Percentiles rank a stretch among this genome's conserved stretches.
phyloP scores from a whole-genome alignment of 2,329 filamentous ascomycete genomes.

The Thermoascus crustaceus region DNA sequence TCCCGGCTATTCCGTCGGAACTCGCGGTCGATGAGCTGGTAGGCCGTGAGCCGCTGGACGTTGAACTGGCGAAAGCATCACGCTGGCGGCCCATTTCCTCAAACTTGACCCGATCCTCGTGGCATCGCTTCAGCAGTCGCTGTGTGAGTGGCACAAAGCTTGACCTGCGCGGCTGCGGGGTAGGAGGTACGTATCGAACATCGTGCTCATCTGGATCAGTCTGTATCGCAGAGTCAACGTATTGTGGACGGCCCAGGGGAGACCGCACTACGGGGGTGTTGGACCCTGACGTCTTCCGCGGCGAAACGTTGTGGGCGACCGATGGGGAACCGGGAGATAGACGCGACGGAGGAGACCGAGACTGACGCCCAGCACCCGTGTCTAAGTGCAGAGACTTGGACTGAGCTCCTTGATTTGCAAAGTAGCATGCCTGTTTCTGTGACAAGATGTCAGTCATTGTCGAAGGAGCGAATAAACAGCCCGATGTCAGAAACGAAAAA shows the following conservation, averaged over 20 bases:
- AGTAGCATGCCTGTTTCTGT: slow-evolving; percentile 29
- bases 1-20: slow-evolving; percentile 1
- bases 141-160: slow-evolving; percentile 35
- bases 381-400: slow-evolving; percentile 23
- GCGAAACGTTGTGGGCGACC: slow-evolving; percentile 18
- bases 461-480: too few species aligned
- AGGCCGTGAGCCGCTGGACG: background rate
- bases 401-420: slow-evolving; percentile 10
- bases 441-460: slow-evolving; percentile 4
- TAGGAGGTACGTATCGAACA: slow-evolving; percentile 11
- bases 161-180: slow-evolving; percentile 16
- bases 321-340: slow-evolving; percentile 20
- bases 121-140: slow-evolving; percentile 35
- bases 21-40: background rate
- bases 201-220: slow-evolving; percentile 36
- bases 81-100: slow-evolving; percentile 22
- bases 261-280: slow-evolving; percentile 20
- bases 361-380: slow-evolving; percentile 17
- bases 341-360: slow-evolving; percentile 29
- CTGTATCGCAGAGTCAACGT: slow-evolving; percentile 36
- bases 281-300: slow-evolving; percentile 22
- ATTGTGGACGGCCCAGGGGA: slow-evolving; percentile 21
- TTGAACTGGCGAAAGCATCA: slow-evolving; percentile 10
- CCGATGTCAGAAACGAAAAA: slow-evolving; percentile 1
- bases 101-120: slow-evolving; percentile 31